A percentile compares a stretch with the other conserved stretches of the same genome.
These are phyloP conservation scores for Tetrapisispora iriomotensis DNA, from an alignment of 805 yeast species.

Conservation along the genomic window DNA sequence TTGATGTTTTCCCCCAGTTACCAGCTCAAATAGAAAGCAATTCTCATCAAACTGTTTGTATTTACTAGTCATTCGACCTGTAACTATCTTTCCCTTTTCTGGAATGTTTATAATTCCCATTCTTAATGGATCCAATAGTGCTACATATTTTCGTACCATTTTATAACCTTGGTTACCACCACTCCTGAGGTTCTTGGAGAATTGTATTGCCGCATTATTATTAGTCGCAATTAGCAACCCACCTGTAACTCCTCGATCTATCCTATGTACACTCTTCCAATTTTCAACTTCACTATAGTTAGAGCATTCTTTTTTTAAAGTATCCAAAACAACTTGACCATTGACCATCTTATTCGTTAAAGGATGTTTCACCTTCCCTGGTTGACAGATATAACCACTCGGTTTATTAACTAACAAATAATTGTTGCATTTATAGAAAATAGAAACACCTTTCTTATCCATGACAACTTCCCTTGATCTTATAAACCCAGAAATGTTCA, in stretches of 20 bases:
- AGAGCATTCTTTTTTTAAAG: constrained; percentile 6
- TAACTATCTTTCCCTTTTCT: neutral
- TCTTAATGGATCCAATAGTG: constrained; percentile 11
- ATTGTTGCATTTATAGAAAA: constrained; percentile 13
- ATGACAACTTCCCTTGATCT: neutral
- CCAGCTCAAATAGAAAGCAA: constrained; percentile 25
- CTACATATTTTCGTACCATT: constrained; percentile 31
- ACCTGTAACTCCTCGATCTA: constrained; percentile 34
- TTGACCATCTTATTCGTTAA: neutral
- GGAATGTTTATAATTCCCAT: neutral
- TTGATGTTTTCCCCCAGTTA: constrained; percentile 35
- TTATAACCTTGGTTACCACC: constrained; percentile 32
- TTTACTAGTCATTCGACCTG: constrained; percentile 7
- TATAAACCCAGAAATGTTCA: neutral
- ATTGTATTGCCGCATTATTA: constrained; percentile 25
- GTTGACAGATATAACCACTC: constrained; percentile 28
- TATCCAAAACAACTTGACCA: constrained; percentile 15
- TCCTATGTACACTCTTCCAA: constrained; percentile 30
- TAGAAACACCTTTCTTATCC: constrained; percentile 1
- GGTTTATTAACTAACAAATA: constrained; percentile 32
- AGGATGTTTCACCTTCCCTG: constrained; percentile 12
- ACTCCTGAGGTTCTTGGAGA: constrained; percentile 25
- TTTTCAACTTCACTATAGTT: neutral
- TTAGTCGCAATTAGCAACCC: constrained; percentile 32
- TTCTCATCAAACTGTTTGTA: constrained; percentile 14